Percentiles rank a stretch among this genome's conserved stretches.
phyloP scores from a whole-genome alignment of 1,284 basidiomycete species.

The Hemileia vastatrix region DNA sequence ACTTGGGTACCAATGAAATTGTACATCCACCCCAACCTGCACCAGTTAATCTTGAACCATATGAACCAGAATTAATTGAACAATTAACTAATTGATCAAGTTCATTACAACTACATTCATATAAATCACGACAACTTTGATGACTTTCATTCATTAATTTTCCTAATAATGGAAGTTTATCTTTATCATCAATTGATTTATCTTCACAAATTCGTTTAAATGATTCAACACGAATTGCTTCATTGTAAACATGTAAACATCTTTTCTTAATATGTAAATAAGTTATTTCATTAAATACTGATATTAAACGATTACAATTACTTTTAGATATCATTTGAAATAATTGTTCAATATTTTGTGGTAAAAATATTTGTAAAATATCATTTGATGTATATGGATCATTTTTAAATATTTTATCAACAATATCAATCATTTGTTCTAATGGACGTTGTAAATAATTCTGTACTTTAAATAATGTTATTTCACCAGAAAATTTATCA shows the following conservation, averaged over 20 bases:
- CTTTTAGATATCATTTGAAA: too few species aligned
- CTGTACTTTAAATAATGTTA: too few species aligned
- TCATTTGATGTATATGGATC: conserved; percentile 2
- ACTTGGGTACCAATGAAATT: conserved; percentile 74
- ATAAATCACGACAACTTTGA: conserved; percentile 57
- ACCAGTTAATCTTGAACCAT: conserved; percentile 66
- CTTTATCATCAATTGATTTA: too few species aligned
- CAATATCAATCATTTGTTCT: too few species aligned
- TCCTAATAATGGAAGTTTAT: conserved; percentile 51
- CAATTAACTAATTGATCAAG: conserved; percentile 57
- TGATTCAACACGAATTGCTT: conserved; percentile 10
- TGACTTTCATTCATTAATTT: conserved; percentile 68
- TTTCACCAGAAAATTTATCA: too few species aligned
- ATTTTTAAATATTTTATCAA: too few species aligned
- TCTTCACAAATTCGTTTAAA: not conserved
- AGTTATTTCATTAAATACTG: too few species aligned
- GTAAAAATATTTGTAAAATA: conserved; percentile 9
- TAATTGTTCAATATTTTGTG: too few species aligned
- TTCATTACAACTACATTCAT: conserved; percentile 68
- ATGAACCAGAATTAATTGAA: conserved; percentile 61
- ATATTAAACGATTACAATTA: too few species aligned
- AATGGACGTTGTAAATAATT: too few species aligned
- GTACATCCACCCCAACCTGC: conserved; percentile 87
- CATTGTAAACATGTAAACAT: not conserved
- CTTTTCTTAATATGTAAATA: too few species aligned